phyloP scores from a whole-genome alignment of 202 grass and related monocot species.

The Carex arenaria region DNA sequence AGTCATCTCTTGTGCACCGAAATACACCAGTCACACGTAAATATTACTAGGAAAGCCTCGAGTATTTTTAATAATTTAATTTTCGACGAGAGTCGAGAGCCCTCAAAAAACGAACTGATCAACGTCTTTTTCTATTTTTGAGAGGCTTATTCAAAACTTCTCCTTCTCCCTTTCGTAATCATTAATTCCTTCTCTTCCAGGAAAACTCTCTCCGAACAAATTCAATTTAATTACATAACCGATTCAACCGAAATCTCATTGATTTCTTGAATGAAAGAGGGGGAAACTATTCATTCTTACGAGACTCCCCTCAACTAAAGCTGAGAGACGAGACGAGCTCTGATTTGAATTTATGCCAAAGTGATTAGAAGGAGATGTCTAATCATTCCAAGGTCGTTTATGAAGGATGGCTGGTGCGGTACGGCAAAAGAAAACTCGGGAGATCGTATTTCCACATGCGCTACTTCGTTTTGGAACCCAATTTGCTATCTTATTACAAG shows the following conservation, averaged over 20 bases:
- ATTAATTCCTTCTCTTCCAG: neutral
- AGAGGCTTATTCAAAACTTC: neutral
- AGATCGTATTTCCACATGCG: slow-evolving; percentile 71
- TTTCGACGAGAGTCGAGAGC: neutral
- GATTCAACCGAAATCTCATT: neutral
- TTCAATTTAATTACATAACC: neutral
- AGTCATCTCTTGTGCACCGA: neutral
- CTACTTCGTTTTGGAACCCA: slow-evolving; percentile 74
- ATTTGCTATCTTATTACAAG: slow-evolving; percentile 74
- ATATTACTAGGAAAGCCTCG: neutral
- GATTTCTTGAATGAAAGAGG: neutral
- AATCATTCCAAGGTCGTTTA: slow-evolving; percentile 26
- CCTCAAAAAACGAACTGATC: neutral
- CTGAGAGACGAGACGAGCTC: neutral
- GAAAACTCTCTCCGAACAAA: neutral
- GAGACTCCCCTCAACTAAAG: no score
- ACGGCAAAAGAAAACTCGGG: slow-evolving; percentile 77
- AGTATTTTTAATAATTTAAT: neutral
- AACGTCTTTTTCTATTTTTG: neutral
- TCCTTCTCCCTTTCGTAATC: neutral
- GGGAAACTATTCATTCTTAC: no score
- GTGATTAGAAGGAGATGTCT: slow-evolving; percentile 18
- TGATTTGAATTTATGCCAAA: neutral
- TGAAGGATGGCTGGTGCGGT: slow-evolving; percentile 84
- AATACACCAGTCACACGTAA: neutral